Evolutionary conservation across 257 asterid genomes (phyloP).

Genomic region (Jacaranda copaia): DNA sequence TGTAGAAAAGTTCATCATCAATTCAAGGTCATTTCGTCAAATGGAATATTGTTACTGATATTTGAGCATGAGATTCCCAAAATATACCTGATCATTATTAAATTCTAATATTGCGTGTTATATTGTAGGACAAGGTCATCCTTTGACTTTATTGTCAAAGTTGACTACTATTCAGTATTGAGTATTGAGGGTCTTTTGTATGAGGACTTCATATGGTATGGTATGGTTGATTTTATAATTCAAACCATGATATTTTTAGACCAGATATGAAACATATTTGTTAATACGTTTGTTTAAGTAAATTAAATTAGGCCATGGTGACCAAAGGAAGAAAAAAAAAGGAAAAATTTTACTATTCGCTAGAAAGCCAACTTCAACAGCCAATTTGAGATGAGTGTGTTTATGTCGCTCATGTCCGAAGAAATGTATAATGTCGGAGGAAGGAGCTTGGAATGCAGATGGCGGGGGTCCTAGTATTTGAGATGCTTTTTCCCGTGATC

Average conservation of each 20-base stretch:
- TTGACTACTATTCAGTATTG: slow-evolving; percentile 21
- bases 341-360: neutral
- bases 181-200: neutral
- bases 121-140: neutral
- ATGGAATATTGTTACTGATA: neutral
- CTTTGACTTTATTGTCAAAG: neutral
- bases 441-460: slow-evolving; percentile 58
- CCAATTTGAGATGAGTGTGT: slow-evolving; percentile 5
- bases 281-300: neutral
- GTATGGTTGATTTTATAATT: neutral
- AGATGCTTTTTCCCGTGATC: slow-evolving; percentile 56
- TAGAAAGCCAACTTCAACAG: neutral
- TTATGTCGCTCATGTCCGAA: neutral
- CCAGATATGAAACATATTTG: neutral
- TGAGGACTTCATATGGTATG: neutral
- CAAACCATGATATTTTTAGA: neutral
- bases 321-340: neutral
- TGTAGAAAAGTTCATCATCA: neutral
- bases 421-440: slow-evolving; percentile 45
- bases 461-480: slow-evolving; percentile 65
- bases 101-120: neutral
- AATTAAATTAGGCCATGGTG: neutral
- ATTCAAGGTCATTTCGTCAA: neutral
- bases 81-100: neutral
- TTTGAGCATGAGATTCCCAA: neutral